These are phyloP conservation scores for Boletus coccyginus DNA, from an alignment of 768 basidiomycete species.

Conservation along the genomic window DNA sequence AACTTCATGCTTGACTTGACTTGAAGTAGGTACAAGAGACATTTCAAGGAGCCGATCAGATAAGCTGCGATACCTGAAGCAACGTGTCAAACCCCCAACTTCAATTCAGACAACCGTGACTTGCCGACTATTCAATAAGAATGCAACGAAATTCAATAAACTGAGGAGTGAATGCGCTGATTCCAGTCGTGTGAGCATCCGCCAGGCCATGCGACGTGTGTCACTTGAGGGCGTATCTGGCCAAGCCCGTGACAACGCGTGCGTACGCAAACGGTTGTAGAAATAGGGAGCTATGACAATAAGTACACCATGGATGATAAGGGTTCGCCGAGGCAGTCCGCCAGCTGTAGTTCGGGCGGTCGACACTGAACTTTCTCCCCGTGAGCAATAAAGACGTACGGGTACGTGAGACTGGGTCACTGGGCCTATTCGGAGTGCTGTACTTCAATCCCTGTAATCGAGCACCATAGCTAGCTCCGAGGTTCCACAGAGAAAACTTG, in stretches of 20 bases:
- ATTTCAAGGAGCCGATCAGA: constrained; percentile 76
- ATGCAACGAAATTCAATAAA: constrained; percentile 75
- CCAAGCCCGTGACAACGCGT: constrained; percentile 85
- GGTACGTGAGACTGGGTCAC: constrained; percentile 11
- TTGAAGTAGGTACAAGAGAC: constrained; percentile 67
- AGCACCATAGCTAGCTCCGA: constrained; percentile 79
- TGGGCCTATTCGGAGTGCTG: constrained; percentile 19
- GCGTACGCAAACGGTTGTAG: constrained; percentile 65
- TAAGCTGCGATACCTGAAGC: constrained; percentile 78
- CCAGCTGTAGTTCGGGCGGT: constrained; percentile 44
- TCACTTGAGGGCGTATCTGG: constrained; percentile 86
- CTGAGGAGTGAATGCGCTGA: constrained; percentile 59
- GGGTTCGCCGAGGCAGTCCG: constrained; percentile 56
- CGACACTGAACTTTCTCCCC: background rate
- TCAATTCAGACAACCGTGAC: constrained; percentile 23
- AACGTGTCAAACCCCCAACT: constrained; percentile 1
- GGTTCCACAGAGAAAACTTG: constrained; percentile 80
- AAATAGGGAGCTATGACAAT: constrained; percentile 79
- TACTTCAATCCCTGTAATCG: constrained; percentile 79
- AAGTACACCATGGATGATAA: constrained; percentile 66
- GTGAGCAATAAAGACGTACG: constrained; percentile 18
- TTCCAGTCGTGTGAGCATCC: constrained; percentile 61
- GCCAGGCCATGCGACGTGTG: constrained; percentile 71
- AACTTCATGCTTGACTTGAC: constrained; percentile 73
- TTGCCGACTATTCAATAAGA: constrained; percentile 85